These are phyloP conservation scores for Glebionis coronaria DNA, from an alignment of 129 eudicot genomes.

Conservation along the genomic window DNA sequence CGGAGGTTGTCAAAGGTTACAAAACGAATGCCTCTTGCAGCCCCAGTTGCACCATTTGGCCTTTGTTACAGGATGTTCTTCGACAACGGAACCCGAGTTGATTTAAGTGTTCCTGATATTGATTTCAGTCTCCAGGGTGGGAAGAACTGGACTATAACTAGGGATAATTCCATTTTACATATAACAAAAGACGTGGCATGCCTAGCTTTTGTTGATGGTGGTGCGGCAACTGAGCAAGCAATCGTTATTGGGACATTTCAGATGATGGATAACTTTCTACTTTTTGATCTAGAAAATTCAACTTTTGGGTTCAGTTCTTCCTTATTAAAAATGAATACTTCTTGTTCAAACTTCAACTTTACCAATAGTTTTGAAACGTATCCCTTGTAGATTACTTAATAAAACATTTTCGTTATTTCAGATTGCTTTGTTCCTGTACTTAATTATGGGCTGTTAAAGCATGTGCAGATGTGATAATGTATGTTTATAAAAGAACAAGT, in stretches of 20 bases:
- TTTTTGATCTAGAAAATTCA: conserved; percentile 20
- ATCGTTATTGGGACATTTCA: conserved; percentile 32
- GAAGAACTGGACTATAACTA: conserved; percentile 31
- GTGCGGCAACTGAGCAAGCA: conserved; percentile 7
- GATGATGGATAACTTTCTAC: conserved; percentile 30
- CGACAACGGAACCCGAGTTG: conserved; percentile 17
- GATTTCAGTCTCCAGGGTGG: conserved; percentile 12
- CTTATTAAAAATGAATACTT: conserved; percentile 2
- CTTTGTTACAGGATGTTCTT: conserved; percentile 9
- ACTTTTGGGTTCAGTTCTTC: conserved; percentile 23
- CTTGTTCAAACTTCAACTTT: conserved; percentile 25
- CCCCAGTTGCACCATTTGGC: conserved; percentile 14
- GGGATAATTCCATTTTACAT: conserved; percentile 27
- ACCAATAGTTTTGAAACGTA: not conserved
- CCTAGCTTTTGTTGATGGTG: conserved; percentile 33
- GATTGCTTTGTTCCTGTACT: not conserved
- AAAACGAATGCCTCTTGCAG: conserved; percentile 5
- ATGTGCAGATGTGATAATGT: not conserved
- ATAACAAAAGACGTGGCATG: conserved; percentile 24
- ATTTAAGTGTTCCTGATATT: conserved; percentile 21
- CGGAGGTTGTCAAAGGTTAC: conserved; percentile 10
- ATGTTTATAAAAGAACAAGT: not conserved
- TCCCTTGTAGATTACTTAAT: not conserved
- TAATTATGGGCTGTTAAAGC: not conserved
- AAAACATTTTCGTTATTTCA: not conserved